A percentile compares a stretch with the other conserved stretches of the same genome.
Conservation (phyloP, 2,329 filamentous ascomycete genomes). For the Cucurbitaria berberidis region DNA sequence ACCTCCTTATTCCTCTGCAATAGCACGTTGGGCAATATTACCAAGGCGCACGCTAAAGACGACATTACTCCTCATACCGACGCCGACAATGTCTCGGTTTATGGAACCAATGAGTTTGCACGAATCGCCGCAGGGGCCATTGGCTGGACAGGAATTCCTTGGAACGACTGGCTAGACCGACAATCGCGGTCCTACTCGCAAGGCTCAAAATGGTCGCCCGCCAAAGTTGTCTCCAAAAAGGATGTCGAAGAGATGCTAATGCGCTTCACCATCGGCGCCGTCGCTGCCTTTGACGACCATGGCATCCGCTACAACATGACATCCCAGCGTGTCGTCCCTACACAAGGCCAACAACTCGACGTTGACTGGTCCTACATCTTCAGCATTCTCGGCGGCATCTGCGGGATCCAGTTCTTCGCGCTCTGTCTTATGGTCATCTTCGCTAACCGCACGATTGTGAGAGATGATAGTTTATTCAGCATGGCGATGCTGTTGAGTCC, state of each 20-base stretch:
- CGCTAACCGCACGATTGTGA: slow-evolving; percentile 39
- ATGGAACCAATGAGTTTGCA: slow-evolving; percentile 37
- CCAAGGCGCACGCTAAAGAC: slow-evolving; percentile 7
- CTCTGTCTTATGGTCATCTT: slow-evolving; percentile 27
- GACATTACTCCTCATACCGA: slow-evolving; percentile 27
- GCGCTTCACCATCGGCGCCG: slow-evolving; percentile 38
- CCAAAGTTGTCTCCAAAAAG: not conserved
- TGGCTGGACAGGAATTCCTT: slow-evolving; percentile 37
- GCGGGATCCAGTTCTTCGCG: slow-evolving; percentile 32
- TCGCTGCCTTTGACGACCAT: slow-evolving; percentile 45
- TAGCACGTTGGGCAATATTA: slow-evolving; percentile 24
- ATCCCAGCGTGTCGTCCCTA: slow-evolving; percentile 10
- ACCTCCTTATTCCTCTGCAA: slow-evolving; percentile 40
- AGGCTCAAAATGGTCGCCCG: slow-evolving; percentile 36
- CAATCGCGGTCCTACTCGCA: slow-evolving; percentile 30
- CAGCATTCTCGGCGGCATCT: slow-evolving; percentile 29
- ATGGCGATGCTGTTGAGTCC: slow-evolving; percentile 42
- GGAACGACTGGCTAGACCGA: slow-evolving; percentile 12
- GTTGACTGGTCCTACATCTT: slow-evolving; percentile 39
- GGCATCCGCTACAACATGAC: slow-evolving; percentile 31
- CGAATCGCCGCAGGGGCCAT: slow-evolving; percentile 40
- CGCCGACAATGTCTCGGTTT: slow-evolving; percentile 26
- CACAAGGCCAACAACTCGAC: slow-evolving; percentile 35
- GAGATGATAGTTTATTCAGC: slow-evolving; percentile 41
- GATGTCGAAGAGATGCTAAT: slow-evolving; percentile 33